phyloP scores from a whole-genome alignment of 2,329 filamentous ascomycete species.

The Colletotrichum echinochloae region DNA sequence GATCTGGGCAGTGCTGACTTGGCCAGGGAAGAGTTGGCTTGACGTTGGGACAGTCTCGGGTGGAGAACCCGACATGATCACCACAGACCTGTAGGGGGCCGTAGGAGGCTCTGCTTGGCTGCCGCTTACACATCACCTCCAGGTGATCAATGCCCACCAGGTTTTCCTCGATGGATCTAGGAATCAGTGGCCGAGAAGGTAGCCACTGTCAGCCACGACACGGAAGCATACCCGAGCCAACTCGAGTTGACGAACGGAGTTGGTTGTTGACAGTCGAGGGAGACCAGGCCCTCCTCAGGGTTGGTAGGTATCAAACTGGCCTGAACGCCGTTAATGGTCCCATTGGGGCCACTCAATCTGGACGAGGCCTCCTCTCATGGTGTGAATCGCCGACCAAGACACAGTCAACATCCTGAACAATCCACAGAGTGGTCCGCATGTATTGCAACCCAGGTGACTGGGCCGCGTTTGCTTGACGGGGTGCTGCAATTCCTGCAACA shows the following conservation, averaged over 20 bases:
- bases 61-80: constrained; percentile 26
- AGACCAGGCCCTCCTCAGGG: constrained; percentile 2
- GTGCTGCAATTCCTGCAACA: constrained; percentile 34
- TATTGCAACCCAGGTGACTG: background rate
- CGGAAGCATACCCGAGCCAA: background rate
- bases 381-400: background rate
- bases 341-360: constrained; percentile 20
- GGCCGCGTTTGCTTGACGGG: constrained; percentile 4
- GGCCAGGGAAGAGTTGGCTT: background rate
- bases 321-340: constrained; percentile 2
- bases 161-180: background rate
- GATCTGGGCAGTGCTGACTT: background rate
- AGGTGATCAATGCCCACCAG: background rate
- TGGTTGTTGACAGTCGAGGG: background rate
- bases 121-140: constrained; percentile 10
- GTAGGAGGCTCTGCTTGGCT: constrained; percentile 31
- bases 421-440: background rate
- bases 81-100: background rate
- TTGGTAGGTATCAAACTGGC: background rate
- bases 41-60: constrained; percentile 37
- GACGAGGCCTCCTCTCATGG: constrained; percentile 11
- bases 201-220: background rate
- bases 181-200: background rate
- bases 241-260: background rate
- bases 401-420: background rate